Evolutionary conservation across 345 rosid genomes (phyloP).

Genomic region (Brassica juncea): DNA sequence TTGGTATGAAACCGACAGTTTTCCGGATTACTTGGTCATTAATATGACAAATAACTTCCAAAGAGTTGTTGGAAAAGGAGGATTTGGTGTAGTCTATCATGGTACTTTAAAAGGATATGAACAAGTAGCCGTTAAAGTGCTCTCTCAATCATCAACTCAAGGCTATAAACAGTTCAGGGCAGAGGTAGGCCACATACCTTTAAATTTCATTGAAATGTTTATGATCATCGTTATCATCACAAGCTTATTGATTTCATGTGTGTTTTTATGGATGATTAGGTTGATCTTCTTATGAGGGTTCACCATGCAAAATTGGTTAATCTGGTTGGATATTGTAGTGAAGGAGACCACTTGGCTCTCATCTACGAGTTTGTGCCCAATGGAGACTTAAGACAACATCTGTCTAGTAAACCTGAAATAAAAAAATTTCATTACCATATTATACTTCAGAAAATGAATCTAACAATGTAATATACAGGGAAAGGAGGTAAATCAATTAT

Average conservation of each 20-base stretch:
- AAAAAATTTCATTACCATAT: neutral
- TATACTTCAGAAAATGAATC: neutral
- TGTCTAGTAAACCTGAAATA: slow-evolving; percentile 31
- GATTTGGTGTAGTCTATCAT: slow-evolving; percentile 48
- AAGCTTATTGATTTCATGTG: neutral
- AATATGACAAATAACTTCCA: slow-evolving; percentile 42
- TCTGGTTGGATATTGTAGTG: slow-evolving; percentile 48
- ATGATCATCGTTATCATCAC: neutral
- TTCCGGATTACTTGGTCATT: no score
- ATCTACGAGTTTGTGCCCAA: slow-evolving; percentile 48
- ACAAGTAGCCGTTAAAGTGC: slow-evolving; percentile 54
- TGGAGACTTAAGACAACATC: slow-evolving; percentile 43
- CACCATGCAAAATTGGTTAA: slow-evolving; percentile 47
- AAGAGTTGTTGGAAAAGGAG: slow-evolving; percentile 48
- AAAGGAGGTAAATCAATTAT: slow-evolving; percentile 14
- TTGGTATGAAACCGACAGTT: no score
- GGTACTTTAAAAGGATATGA: slow-evolving; percentile 37
- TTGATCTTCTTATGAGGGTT: slow-evolving; percentile 6
- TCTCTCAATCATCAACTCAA: slow-evolving; percentile 43
- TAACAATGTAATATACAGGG: neutral
- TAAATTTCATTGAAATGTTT: neutral
- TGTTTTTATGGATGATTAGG: slow-evolving; percentile 32
- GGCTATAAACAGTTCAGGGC: slow-evolving; percentile 18
- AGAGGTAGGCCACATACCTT: slow-evolving; percentile 14
- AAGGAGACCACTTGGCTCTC: slow-evolving; percentile 42